phyloP scores from a whole-genome alignment of 306 rosid species.

The Rubus parviflorus region DNA sequence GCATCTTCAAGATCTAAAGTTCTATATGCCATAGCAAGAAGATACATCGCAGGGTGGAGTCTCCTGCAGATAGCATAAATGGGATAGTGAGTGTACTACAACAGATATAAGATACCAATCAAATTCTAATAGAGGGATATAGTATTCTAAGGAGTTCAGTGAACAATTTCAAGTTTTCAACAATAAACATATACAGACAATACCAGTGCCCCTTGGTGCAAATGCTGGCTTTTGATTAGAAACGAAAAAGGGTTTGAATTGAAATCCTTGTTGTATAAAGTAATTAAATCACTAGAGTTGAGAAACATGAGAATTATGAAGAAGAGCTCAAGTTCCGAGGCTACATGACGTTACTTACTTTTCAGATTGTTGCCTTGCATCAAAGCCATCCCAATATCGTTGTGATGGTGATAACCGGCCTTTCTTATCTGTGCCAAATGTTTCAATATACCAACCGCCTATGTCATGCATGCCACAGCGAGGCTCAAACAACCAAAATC shows the following conservation, averaged over 20 bases:
- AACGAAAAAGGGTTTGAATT: not conserved
- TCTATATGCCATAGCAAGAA: slow-evolving; percentile 87
- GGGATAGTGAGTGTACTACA: slow-evolving; percentile 28
- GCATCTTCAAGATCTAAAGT: slow-evolving; percentile 89
- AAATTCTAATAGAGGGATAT: not conserved
- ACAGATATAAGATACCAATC: not conserved
- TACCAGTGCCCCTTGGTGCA: not conserved
- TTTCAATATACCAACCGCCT: slow-evolving; percentile 97
- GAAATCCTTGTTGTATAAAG: slow-evolving; percentile 2
- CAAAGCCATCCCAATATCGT: slow-evolving; percentile 81
- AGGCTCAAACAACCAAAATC: slow-evolving; percentile 98
- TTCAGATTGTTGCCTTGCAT: slow-evolving; percentile 48
- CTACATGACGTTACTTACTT: slow-evolving; percentile 40
- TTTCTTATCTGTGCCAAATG: slow-evolving; percentile 79
- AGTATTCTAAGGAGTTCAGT: not conserved
- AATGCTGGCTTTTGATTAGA: not conserved
- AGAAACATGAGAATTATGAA: not conserved
- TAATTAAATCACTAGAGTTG: slow-evolving; percentile 6
- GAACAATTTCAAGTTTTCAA: not conserved
- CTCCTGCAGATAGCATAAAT: slow-evolving; percentile 60
- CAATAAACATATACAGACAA: not conserved
- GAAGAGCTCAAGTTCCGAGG: slow-evolving; percentile 14
- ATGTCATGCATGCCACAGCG: slow-evolving; percentile 92
- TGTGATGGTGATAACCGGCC: slow-evolving; percentile 71
- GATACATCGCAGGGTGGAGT: slow-evolving; percentile 94